These are phyloP conservation scores for Papiliotrema laurentii DNA, from an alignment of 1,284 basidiomycete species.

Conservation along the genomic window DNA sequence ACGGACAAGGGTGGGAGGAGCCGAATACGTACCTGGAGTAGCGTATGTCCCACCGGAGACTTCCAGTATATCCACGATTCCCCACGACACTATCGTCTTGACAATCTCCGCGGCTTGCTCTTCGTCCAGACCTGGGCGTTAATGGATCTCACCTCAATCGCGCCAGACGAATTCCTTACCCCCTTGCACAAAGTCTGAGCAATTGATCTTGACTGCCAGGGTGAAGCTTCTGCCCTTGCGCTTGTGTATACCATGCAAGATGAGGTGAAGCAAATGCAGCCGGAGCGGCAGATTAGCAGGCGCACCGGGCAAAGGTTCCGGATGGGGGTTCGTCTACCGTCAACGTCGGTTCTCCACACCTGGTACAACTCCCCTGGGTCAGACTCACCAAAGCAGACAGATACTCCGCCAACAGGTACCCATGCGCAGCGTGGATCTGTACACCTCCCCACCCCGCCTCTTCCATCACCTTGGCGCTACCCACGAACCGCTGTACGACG, in stretches of 20 bases:
- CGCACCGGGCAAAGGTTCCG: slow-evolving; percentile 60
- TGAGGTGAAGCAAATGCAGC: slow-evolving; percentile 63
- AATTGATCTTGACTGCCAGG: slow-evolving; percentile 81
- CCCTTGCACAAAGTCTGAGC: slow-evolving; percentile 69
- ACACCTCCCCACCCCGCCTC: slow-evolving; percentile 81
- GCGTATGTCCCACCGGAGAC: slow-evolving; percentile 44
- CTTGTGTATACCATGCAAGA: slow-evolving; percentile 60
- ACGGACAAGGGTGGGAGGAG: background rate
- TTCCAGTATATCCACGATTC: slow-evolving; percentile 47
- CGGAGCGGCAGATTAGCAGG: slow-evolving; percentile 34
- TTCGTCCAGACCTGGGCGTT: slow-evolving; percentile 30
- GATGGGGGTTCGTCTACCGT: slow-evolving; percentile 59
- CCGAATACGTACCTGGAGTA: slow-evolving; percentile 28
- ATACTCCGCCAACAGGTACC: slow-evolving; percentile 82
- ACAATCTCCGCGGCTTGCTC: slow-evolving; percentile 31
- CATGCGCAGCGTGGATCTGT: slow-evolving; percentile 83
- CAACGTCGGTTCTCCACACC: too few species aligned
- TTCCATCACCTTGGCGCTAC: slow-evolving; percentile 63
- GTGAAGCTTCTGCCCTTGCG: slow-evolving; percentile 61
- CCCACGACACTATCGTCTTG: slow-evolving; percentile 51
- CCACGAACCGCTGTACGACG: slow-evolving; percentile 64
- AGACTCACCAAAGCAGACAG: slow-evolving; percentile 65
- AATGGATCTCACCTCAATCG: background rate
- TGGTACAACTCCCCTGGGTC: too few species aligned
- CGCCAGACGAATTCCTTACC: slow-evolving; percentile 39